phyloP scores from a whole-genome alignment of 164 flowering plant species.

The Sextonia rubra region DNA sequence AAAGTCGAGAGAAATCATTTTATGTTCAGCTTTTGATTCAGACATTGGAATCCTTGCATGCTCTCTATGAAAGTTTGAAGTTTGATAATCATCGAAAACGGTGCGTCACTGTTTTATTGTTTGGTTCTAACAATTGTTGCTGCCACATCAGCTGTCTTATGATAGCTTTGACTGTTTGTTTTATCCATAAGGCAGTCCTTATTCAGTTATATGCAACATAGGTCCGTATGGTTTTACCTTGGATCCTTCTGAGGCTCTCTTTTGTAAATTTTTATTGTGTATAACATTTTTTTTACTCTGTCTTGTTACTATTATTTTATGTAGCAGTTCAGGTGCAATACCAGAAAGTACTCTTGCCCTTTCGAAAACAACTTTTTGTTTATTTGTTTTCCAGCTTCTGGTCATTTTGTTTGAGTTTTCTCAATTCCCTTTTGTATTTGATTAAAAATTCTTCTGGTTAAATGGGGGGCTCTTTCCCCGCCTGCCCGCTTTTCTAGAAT shows the following conservation, averaged over 20 bases:
- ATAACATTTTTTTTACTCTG: neutral
- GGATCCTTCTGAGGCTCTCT: neutral
- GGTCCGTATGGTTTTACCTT: neutral
- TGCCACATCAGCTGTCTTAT: neutral
- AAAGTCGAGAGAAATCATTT: slow-evolving; percentile 31
- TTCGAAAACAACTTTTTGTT: no score
- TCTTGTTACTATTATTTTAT: no score
- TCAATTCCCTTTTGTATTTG: no score
- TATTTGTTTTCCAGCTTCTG: no score
- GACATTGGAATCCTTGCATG: slow-evolving; percentile 72
- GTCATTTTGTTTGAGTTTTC: no score
- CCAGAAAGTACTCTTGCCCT: neutral
- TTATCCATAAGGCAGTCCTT: neutral
- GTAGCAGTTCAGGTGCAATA: neutral
- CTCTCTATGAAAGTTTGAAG: slow-evolving; percentile 86
- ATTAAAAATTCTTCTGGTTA: no score
- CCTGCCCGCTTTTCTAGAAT: no score
- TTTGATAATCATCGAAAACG: slow-evolving; percentile 73
- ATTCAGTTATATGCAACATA: neutral
- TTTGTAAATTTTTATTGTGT: no score
- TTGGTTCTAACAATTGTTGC: neutral
- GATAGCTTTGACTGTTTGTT: neutral
- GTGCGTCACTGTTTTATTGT: slow-evolving; percentile 28
- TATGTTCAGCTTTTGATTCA: slow-evolving; percentile 44
- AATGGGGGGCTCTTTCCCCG: no score